Percentiles rank a stretch among this genome's conserved stretches.
Evolutionary conservation across 2,329 filamentous ascomycete species (phyloP).

Genomic region (Sporothrix brasiliensis): DNA sequence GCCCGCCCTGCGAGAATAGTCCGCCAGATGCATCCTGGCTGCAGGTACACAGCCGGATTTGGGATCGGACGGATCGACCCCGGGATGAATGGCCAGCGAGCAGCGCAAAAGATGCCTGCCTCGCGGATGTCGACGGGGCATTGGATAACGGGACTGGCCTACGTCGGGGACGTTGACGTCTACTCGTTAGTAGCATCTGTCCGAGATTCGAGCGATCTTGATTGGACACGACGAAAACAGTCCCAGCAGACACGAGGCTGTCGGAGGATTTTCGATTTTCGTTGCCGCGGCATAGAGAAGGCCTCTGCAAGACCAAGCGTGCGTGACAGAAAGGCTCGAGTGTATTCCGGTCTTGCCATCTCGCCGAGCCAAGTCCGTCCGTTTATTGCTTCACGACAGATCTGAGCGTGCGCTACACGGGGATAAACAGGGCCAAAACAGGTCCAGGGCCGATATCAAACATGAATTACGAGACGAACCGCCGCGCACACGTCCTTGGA

Average conservation of each 20-base stretch:
- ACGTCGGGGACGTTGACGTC: neutral
- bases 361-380: slow-evolving; percentile 29
- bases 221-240: neutral
- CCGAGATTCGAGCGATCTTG: neutral
- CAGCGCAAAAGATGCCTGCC: neutral
- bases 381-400: slow-evolving; percentile 3
- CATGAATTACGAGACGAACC: neutral
- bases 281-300: neutral
- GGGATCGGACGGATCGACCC: neutral
- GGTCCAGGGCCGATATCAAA: neutral
- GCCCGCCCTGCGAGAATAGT: no score
- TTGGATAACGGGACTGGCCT: neutral
- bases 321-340: neutral
- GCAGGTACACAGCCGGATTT: neutral
- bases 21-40: neutral
- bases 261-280: slow-evolving; percentile 16
- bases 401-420: neutral
- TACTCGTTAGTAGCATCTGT: neutral
- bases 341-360: neutral
- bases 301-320: neutral
- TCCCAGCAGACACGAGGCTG: neutral
- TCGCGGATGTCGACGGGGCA: neutral
- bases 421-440: neutral
- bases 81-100: neutral
- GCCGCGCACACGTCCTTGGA: neutral